Evolutionary conservation across 129 eudicot species (phyloP).

Genomic region (Flaveria robusta): DNA sequence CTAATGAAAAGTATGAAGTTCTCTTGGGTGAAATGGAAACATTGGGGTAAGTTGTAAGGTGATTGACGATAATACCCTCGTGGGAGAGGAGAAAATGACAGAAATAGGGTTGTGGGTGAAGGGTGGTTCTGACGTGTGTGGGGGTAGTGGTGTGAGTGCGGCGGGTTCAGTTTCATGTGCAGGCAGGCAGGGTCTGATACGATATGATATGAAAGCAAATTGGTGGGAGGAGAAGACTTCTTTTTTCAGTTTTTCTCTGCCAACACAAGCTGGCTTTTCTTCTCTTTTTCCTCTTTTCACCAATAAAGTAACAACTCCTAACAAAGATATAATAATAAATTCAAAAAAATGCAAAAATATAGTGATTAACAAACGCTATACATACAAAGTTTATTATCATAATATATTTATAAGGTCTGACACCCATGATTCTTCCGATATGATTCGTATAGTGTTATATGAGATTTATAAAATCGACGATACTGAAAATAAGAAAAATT

Average conservation of each 20-base stretch:
- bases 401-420: too few species aligned
- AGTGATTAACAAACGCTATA: too few species aligned
- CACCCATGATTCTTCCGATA: too few species aligned
- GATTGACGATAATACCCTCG: slow-evolving; percentile 25
- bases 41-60: slow-evolving; percentile 10
- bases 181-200: slow-evolving; percentile 19
- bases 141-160: slow-evolving; percentile 20
- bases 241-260: background rate
- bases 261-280: too few species aligned
- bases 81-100: background rate
- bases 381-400: too few species aligned
- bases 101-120: background rate
- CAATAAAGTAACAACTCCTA: background rate
- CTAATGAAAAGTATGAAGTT: background rate
- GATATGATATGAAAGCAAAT: slow-evolving; percentile 30
- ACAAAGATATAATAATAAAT: too few species aligned
- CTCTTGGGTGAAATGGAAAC: background rate
- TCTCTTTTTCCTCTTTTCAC: slow-evolving; percentile 1
- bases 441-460: too few species aligned
- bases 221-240: slow-evolving; percentile 4
- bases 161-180: slow-evolving; percentile 31
- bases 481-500: too few species aligned
- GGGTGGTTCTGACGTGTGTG: background rate
- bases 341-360: too few species aligned
- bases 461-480: too few species aligned